Evolutionary conservation across 805 yeast species (phyloP).

Genomic region (Wickerhamomyces silvicola): DNA sequence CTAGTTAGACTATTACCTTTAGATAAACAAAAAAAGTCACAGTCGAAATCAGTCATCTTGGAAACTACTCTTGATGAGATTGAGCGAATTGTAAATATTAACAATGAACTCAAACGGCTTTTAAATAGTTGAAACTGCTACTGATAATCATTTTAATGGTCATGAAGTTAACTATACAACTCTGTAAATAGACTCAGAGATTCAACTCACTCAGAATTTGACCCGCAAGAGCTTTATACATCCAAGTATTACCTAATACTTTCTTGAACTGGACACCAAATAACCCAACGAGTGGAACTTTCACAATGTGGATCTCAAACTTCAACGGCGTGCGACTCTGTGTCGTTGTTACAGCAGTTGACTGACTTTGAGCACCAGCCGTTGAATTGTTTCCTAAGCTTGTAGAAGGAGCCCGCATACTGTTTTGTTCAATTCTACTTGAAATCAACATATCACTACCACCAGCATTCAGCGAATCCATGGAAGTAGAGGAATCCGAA

Average conservation of each 20-base stretch:
- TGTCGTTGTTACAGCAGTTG: no score
- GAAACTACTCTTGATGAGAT: constrained; percentile 19
- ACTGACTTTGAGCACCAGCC: constrained; percentile 20
- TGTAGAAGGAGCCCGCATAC: constrained; percentile 9
- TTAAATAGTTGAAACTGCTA: no score
- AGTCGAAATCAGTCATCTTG: constrained; percentile 17
- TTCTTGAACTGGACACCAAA: constrained; percentile 95
- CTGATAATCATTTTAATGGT: no score
- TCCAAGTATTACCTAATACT: constrained; percentile 90
- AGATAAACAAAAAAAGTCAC: constrained; percentile 8
- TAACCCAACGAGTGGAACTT: constrained; percentile 82
- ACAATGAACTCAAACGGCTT: constrained; percentile 13
- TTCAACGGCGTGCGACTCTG: constrained; percentile 66
- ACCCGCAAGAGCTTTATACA: constrained; percentile 85
- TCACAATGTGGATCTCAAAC: constrained; percentile 87
- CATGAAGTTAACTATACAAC: no score
- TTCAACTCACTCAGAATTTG: constrained; percentile 48
- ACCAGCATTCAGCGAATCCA: constrained; percentile 53
- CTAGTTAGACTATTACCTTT: constrained; percentile 14
- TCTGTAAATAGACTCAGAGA: no score
- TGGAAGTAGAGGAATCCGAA: constrained; percentile 39
- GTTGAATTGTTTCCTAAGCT: constrained; percentile 1
- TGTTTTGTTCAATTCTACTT: constrained; percentile 47
- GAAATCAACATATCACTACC: constrained; percentile 49
- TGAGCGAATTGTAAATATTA: constrained; percentile 9